Base-by-base conservation (phyloP, 192 early-diverging fungal species). In the Lunasporangiospora selenospora region DNA sequence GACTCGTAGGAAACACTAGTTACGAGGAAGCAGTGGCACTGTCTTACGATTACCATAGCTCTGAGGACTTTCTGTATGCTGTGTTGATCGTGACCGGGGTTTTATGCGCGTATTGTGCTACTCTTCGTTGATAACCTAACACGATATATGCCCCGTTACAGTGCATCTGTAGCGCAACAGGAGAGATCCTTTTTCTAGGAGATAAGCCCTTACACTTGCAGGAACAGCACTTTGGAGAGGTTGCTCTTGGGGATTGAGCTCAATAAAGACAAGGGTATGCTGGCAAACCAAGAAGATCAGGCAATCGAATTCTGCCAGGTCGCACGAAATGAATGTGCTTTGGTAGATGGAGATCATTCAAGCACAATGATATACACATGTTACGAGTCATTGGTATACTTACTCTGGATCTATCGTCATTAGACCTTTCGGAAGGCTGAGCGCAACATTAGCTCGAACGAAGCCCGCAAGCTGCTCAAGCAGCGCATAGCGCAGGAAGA, bases 61-160 rank as follows among this genome's bases (percentile, higher is more conserved):
- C 49, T 26, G 36, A 48, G n/a, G 46, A 60, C 27, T 60, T 60
- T 49, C 37, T 60, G 58, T 49, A 40, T 26, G 58, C 49, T 60
- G 33, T 36, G 31, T 46, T 46, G 41, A 46, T 3, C 41, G 3
- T 33, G 55, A 43, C 19, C 26, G 41, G 3, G 31, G 34, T 46
- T 58, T 46, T 46, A 13, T 36, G 24, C 34, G 19, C 16, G 37
- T 43, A 26, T 11, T 34, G 30, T n/a, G n/a, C n/a, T n/a, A n/a
- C 42, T 58, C 27, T 45, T 58, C 18, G 32, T 33, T 58, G 43
- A 46, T 58, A 34, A 30, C 31, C 55, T 58, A 46, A 58, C 33
- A 29, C 30, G 41, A 46, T 46, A 33, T 36, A 46, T 46, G 13
- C 26, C 33, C 4, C 37, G 34, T 46, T 37, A 29, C 31, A 19